Conservation (phyloP, 129 eudicot genomes). For the Flaveria bidentis region DNA sequence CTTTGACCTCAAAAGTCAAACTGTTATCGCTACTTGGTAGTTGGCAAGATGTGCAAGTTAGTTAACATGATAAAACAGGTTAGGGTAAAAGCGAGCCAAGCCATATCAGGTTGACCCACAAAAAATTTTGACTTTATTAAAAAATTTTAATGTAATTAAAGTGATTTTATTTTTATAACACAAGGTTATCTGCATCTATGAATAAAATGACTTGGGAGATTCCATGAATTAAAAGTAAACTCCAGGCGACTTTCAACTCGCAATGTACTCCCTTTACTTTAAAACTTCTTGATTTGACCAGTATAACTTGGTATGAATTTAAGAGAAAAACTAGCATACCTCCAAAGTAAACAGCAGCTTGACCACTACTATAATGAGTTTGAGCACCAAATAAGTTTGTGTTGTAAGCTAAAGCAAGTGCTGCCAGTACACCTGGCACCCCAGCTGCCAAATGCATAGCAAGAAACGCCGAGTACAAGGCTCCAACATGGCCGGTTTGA, state of each 20-base stretch:
- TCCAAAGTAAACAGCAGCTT: slow-evolving; percentile 94
- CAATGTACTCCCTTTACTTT: too few relatives aligned
- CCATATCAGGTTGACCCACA: neutral
- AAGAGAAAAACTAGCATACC: slow-evolving; percentile 45
- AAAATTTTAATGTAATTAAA: too few relatives aligned
- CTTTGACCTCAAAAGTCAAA: slow-evolving; percentile 26
- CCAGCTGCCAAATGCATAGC: slow-evolving; percentile 92
- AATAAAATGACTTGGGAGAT: too few relatives aligned
- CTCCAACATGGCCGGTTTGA: slow-evolving; percentile 96
- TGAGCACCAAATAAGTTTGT: slow-evolving; percentile 85
- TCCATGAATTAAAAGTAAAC: too few relatives aligned
- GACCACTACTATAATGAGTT: slow-evolving; percentile 95
- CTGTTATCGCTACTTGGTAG: neutral
- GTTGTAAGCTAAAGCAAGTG: slow-evolving; percentile 75
- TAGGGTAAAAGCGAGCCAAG: too few relatives aligned
- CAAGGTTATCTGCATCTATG: too few relatives aligned
- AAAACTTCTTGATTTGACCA: too few relatives aligned
- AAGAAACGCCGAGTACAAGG: slow-evolving; percentile 83
- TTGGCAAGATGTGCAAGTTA: too few relatives aligned
- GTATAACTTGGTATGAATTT: neutral
- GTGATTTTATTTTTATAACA: too few relatives aligned
- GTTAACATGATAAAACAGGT: fast-evolving
- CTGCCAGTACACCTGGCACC: slow-evolving; percentile 79
- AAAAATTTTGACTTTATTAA: neutral
- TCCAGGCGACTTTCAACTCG: too few relatives aligned